These are phyloP conservation scores for Dactylellina sp. DNA, from an alignment of 2,329 filamentous ascomycete species.

Conservation along the genomic window DNA sequence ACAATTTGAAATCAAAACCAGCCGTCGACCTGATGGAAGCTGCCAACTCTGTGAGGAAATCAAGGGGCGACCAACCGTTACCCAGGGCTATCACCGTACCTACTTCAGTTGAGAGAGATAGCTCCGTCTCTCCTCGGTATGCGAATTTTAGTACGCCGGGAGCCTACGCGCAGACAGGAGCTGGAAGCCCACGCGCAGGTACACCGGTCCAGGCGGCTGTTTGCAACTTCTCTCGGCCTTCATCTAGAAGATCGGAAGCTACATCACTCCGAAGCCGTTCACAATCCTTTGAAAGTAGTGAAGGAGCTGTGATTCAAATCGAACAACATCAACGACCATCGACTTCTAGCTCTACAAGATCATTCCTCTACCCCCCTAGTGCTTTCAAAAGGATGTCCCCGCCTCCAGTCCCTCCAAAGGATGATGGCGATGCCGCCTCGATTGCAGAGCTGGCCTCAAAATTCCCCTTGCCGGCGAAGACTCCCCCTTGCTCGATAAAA, in stretches of 20 bases:
- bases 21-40: conserved; percentile 52
- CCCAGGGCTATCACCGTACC: conserved; percentile 2
- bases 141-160: conserved; percentile 29
- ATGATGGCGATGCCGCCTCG: conserved; percentile 41
- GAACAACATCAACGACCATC: conserved; percentile 34
- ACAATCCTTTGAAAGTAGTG: conserved; percentile 19
- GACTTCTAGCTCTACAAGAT: conserved; percentile 40
- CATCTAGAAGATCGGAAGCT: conserved; percentile 31
- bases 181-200: conserved; percentile 20
- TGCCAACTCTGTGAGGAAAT: conserved; percentile 39
- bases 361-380: conserved; percentile 30
- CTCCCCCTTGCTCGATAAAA: conserved; percentile 44
- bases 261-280: conserved; percentile 34
- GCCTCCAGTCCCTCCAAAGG: conserved; percentile 34
- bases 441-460: conserved; percentile 49
- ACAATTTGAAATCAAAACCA: conserved; percentile 29
- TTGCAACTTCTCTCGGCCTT: conserved; percentile 41
- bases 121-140: conserved; percentile 29
- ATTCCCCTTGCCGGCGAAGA: conserved; percentile 44
- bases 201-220: conserved; percentile 18
- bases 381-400: conserved; percentile 29
- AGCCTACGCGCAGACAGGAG: conserved; percentile 19
- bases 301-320: conserved; percentile 13
- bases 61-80: conserved; percentile 38
- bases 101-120: conserved; percentile 19